Evolutionary conservation across 768 basidiomycete genomes (phyloP), one percentile per base, ranked within the genome.

Genomic region (Mycena vitilis): DNA sequence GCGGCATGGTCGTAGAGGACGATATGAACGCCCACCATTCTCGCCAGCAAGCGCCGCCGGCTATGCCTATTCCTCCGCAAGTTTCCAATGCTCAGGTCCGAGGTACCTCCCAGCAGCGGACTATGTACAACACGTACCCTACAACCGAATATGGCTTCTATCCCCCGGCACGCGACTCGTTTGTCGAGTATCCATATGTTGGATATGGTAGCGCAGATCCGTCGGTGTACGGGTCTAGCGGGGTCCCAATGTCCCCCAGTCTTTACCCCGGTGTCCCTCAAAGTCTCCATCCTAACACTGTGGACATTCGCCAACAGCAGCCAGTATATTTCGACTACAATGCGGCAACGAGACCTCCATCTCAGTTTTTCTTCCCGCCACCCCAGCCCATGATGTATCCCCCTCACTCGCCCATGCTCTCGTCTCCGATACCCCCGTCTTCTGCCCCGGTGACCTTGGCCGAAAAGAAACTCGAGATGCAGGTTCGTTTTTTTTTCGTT

Each of bases 1-100:
- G 90, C 66, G 89, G 89, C 16, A 88, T 89, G 86, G 82, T 77
- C 9, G 87, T 88, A 22, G 88, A 87, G 72, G 88, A 89, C 49
- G 88, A 88, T 62, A 81, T 80, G 59, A 74, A 76, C 61, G 74
- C 76, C 48, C 71, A 73, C 45, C 81, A 81, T 68, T 82, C 82
- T 65, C 85, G 84, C 63, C 81, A 81, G 58, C 78, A 75, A 42
- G 74, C 77, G 34, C 71, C 71, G 66, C 66, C 77, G 71, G 44
- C 81, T 2, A 76, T 77, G 67, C 71, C 76, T 68, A 62, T 79
- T 59, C 71, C 77, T 63, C 74, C 79, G 60, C 80, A 81, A 45
- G 66, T 71, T 38, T 63, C 73, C 23, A 73, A 70, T 54, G 60
- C 73, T 59, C 84, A 81, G 63, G 74, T 80, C 51, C 86, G 82